Evolutionary conservation across 2,329 filamentous ascomycete genomes (phyloP).

Genomic region (Chaetoscypha palmicola): DNA sequence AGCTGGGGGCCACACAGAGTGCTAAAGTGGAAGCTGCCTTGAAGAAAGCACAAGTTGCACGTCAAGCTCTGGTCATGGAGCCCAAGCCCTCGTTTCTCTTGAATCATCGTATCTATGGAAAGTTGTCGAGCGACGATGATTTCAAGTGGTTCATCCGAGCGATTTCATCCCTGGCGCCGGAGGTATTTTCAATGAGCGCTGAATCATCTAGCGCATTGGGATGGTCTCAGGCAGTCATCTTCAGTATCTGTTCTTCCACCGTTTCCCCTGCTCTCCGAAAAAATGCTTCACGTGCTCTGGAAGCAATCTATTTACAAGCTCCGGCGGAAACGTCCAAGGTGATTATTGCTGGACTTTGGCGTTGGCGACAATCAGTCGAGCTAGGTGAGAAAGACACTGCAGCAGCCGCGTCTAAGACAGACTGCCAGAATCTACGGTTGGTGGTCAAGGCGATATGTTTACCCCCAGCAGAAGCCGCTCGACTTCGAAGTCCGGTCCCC

Average conservation of each 20-base stretch:
- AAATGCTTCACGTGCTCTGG: slow-evolving; percentile 54
- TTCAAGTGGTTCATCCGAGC: slow-evolving; percentile 69
- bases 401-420: slow-evolving; percentile 57
- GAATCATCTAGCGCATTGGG: slow-evolving; percentile 49
- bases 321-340: slow-evolving; percentile 53
- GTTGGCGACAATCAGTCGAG: slow-evolving; percentile 64
- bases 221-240: slow-evolving; percentile 86
- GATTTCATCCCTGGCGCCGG: slow-evolving; percentile 53
- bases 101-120: slow-evolving; percentile 77
- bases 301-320: slow-evolving; percentile 54
- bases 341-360: slow-evolving; percentile 70
- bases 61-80: slow-evolving; percentile 60
- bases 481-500: slow-evolving; percentile 38
- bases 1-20: slow-evolving; percentile 45
- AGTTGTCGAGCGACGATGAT: slow-evolving; percentile 68
- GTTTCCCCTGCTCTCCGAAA: slow-evolving; percentile 58
- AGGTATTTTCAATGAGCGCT: slow-evolving; percentile 40
- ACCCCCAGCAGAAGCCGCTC: slow-evolving; percentile 42
- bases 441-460: slow-evolving; percentile 58
- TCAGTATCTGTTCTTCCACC: slow-evolving; percentile 57
- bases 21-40: slow-evolving; percentile 49
- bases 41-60: slow-evolving; percentile 56
- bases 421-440: slow-evolving; percentile 55
- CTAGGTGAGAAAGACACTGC: slow-evolving; percentile 71
- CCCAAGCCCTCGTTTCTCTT: slow-evolving; percentile 84